Conservation (phyloP, 352 stramenopile genomes). For the Peronospora tabacina region DNA sequence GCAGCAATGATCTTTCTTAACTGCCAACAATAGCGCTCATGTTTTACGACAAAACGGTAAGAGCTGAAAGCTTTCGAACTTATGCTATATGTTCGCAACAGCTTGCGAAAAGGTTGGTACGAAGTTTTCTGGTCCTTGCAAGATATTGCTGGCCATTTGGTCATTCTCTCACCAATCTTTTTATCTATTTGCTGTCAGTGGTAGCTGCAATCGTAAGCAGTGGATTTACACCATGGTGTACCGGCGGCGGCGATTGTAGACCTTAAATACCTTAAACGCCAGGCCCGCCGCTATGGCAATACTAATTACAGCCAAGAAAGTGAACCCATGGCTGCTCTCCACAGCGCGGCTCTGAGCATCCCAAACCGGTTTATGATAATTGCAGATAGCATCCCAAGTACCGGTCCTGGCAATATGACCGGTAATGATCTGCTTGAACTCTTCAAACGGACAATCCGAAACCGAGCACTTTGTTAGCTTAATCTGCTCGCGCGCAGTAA, state of each 20-base stretch:
- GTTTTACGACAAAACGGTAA: background rate
- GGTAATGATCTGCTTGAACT: constrained; percentile 70
- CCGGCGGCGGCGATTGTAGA: constrained; percentile 36
- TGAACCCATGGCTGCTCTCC: constrained; percentile 11
- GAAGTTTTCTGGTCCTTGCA: constrained; percentile 1
- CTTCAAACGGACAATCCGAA: constrained; percentile 55
- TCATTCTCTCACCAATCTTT: background rate
- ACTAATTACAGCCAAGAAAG: constrained; percentile 38
- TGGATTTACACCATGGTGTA: constrained; percentile 38
- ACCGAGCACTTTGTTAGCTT: constrained; percentile 72
- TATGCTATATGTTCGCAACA: background rate
- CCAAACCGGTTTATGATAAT: constrained; percentile 38
- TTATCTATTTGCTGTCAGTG: constrained; percentile 5
- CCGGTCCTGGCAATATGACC: constrained; percentile 58
- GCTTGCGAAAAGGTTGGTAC: constrained; percentile 8
- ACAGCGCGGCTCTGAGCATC: constrained; percentile 10
- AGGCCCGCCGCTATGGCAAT: constrained; percentile 38
- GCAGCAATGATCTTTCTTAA: constrained; percentile 14
- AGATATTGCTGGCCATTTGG: background rate
- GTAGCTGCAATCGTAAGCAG: background rate
- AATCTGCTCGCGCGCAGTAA: constrained; percentile 55
- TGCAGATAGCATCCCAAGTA: constrained; percentile 78
- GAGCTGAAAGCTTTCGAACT: background rate
- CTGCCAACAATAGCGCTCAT: background rate
- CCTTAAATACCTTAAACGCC: constrained; percentile 48